Evolutionary conservation across 148 eudicot species (phyloP).

Genomic region (Silene latifolia): DNA sequence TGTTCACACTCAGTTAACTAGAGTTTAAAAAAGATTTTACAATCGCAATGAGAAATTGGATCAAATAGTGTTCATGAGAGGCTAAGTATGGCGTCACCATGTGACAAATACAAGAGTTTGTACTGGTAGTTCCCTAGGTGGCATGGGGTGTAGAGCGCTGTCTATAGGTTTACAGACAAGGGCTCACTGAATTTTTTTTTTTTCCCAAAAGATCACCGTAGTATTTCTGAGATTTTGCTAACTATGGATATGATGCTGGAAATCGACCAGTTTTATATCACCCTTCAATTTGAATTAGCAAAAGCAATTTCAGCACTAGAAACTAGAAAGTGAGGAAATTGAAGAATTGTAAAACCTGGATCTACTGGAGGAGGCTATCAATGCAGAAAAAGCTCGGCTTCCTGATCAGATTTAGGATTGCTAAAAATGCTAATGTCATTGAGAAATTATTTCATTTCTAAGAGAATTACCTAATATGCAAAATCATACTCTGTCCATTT

Average conservation of each 20-base stretch:
- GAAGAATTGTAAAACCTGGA: too few relatives aligned
- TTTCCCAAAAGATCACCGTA: neutral
- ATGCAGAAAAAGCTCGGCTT: too few relatives aligned
- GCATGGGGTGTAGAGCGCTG: neutral
- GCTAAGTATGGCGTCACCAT: neutral
- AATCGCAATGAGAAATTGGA: neutral
- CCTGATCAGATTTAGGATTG: neutral
- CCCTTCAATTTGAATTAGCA: too few relatives aligned
- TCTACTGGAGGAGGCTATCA: too few relatives aligned
- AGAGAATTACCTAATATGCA: neutral
- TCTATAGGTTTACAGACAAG: neutral
- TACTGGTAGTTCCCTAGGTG: neutral
- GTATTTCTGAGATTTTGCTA: neutral
- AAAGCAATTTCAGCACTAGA: too few relatives aligned
- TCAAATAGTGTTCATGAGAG: neutral
- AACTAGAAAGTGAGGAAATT: too few relatives aligned
- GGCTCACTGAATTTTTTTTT: neutral
- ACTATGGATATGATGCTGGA: too few relatives aligned
- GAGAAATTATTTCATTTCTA: neutral
- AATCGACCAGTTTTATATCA: too few relatives aligned
- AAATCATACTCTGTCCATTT: neutral
- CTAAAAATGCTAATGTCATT: neutral
- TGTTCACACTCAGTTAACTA: neutral
- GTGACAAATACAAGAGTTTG: neutral
- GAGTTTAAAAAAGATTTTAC: neutral